These are phyloP conservation scores for Vicia sativa DNA, from an alignment of 306 rosid genomes.

Conservation along the genomic window DNA sequence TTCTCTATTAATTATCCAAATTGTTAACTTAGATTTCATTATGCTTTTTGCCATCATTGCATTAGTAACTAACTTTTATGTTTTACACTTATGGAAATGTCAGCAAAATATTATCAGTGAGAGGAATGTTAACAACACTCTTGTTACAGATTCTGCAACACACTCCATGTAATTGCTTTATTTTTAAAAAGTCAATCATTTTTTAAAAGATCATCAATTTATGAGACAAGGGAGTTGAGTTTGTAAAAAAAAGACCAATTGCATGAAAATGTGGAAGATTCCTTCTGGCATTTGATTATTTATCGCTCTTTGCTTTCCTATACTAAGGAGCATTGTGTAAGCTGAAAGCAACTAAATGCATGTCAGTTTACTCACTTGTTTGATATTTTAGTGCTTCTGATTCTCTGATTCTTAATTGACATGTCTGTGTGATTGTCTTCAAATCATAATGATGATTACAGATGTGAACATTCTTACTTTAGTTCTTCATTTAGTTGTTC, in stretches of 20 bases:
- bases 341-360: conserved; percentile 22
- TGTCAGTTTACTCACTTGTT: conserved; percentile 24
- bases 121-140: too few relatives aligned
- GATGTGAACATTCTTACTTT: conserved; percentile 9
- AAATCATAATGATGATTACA: conserved; percentile 1
- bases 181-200: neutral
- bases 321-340: conserved; percentile 13
- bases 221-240: too few relatives aligned
- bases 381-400: neutral
- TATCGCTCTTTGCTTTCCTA: neutral
- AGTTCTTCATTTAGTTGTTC: conserved; percentile 33
- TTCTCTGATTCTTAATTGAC: neutral
- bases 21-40: too few relatives aligned
- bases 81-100: too few relatives aligned
- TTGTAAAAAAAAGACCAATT: too few relatives aligned
- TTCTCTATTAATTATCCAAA: too few relatives aligned
- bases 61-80: too few relatives aligned
- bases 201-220: too few relatives aligned
- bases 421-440: neutral
- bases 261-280: too few relatives aligned
- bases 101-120: too few relatives aligned
- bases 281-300: neutral
- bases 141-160: neutral
- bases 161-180: neutral
- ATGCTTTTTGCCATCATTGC: too few relatives aligned